These are phyloP conservation scores for Jatropha curcas DNA, from an alignment of 345 rosid species.

Conservation along the genomic window DNA sequence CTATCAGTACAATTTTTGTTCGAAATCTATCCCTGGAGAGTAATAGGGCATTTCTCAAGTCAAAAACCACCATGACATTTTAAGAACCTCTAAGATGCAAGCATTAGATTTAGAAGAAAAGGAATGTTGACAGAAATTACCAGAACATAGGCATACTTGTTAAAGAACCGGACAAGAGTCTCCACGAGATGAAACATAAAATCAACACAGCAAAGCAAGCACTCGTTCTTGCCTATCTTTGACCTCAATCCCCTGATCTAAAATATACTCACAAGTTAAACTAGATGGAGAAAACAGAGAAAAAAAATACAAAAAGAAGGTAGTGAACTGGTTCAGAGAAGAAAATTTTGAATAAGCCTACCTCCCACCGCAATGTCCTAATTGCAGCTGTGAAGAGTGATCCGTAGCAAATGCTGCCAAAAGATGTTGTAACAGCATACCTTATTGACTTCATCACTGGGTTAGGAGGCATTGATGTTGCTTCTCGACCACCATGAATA, in stretches of 20 bases:
- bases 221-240: slow-evolving; percentile 92
- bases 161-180: slow-evolving; percentile 96
- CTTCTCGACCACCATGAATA: slow-evolving; percentile 72
- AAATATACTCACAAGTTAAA: slow-evolving; percentile 20
- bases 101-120: not conserved
- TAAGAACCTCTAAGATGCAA: slow-evolving; percentile 1
- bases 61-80: not conserved
- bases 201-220: slow-evolving; percentile 92
- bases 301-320: slow-evolving; percentile 10
- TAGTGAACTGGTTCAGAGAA: slow-evolving; percentile 11
- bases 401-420: slow-evolving; percentile 97
- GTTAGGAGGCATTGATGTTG: slow-evolving; percentile 75
- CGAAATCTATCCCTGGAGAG: not conserved
- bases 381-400: slow-evolving; percentile 97
- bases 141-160: slow-evolving; percentile 96
- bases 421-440: slow-evolving; percentile 87
- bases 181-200: slow-evolving; percentile 90
- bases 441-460: slow-evolving; percentile 63
- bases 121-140: slow-evolving; percentile 37
- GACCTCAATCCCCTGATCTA: slow-evolving; percentile 95
- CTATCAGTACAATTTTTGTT: too few species aligned
- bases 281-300: slow-evolving; percentile 8
- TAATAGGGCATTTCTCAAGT: not conserved
- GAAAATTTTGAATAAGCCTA: slow-evolving; percentile 25
- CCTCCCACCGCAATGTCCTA: slow-evolving; percentile 97